A percentile compares a stretch with the other conserved stretches of the same genome.
phyloP scores from a whole-genome alignment of 2,329 filamentous ascomycete species.

The Sarocladium brachiariae region DNA sequence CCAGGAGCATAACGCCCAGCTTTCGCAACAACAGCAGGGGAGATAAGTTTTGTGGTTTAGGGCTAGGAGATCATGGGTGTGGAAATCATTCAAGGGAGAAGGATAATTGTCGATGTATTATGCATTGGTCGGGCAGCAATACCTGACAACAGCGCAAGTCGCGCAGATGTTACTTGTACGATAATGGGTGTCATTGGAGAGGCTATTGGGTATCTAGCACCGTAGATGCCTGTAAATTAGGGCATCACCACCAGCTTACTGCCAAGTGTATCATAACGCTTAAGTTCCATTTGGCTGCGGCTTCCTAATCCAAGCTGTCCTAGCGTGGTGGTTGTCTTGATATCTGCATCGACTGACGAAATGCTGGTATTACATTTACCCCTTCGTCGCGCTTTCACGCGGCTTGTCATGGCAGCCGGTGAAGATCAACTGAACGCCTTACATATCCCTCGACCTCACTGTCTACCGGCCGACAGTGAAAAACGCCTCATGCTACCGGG shows the following conservation, averaged over 20 bases:
- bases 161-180: neutral
- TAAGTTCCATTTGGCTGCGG: too few species aligned
- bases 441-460: neutral
- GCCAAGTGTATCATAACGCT: conserved; percentile 2
- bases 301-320: too few species aligned
- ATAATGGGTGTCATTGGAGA: neutral
- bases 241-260: neutral
- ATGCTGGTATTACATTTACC: too few species aligned
- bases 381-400: too few species aligned
- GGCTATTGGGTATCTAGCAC: neutral
- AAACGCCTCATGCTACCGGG: neutral
- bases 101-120: too few species aligned
- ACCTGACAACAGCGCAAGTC: neutral
- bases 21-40: conserved; percentile 39
- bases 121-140: too few species aligned
- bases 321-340: too few species aligned
- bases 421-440: neutral
- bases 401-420: too few species aligned
- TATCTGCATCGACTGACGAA: neutral
- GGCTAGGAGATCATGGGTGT: too few species aligned
- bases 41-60: conserved; percentile 25
- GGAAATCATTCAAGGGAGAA: too few species aligned
- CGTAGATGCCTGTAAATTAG: neutral
- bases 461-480: neutral
- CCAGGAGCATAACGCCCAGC: conserved; percentile 61